Conservation (phyloP, 768 basidiomycete species). For the Amanita rubescens region DNA sequence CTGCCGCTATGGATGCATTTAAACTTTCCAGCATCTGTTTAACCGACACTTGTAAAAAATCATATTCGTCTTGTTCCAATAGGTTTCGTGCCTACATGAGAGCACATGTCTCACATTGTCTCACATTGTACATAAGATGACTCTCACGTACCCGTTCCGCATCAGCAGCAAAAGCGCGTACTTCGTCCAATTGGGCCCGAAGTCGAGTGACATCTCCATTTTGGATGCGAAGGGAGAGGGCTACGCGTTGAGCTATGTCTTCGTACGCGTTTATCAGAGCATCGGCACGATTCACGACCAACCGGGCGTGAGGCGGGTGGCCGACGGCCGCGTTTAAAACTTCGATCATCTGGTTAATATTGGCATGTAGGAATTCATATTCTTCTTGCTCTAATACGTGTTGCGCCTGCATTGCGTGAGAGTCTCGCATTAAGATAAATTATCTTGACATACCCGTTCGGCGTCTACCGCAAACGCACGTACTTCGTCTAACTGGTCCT, state of each 20-base stretch:
- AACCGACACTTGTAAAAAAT: not conserved
- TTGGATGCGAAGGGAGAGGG: not conserved
- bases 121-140: not conserved
- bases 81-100: not conserved
- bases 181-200: not conserved
- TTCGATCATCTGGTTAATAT: too few relatives aligned
- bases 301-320: not conserved
- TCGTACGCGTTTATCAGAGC: not conserved
- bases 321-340: not conserved
- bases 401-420: too few relatives aligned
- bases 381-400: too few relatives aligned
- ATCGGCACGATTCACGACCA: not conserved
- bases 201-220: not conserved
- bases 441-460: too few relatives aligned
- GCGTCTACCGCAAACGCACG: too few relatives aligned
- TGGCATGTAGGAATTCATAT: too few relatives aligned
- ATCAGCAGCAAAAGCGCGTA: not conserved
- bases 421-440: too few relatives aligned
- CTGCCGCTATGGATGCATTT: not conserved
- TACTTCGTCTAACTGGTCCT: too few relatives aligned
- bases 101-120: not conserved
- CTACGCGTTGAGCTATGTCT: not conserved
- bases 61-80: not conserved
- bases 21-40: not conserved
- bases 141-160: not conserved